Evolutionary conservation across 2,329 filamentous ascomycete species (phyloP), one percentile per base, ranked within the genome.

Genomic region (Clathrospora elynae): DNA sequence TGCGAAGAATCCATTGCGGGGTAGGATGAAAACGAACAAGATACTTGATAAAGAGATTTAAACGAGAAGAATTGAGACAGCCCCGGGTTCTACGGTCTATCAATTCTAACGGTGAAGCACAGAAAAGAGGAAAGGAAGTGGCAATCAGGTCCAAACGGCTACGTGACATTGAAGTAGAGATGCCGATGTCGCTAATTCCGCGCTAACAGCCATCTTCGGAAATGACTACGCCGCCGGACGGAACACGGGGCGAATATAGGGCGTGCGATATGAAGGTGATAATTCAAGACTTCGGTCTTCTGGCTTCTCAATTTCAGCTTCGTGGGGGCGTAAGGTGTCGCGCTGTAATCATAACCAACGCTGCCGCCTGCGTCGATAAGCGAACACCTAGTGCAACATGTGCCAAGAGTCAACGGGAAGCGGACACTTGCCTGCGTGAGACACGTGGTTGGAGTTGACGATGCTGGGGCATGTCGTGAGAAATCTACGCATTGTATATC

Each of bases 1-100:
- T 92, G 82, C 42, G 85, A 75, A 18, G 85, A 83, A 64, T 95
- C 84, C 91, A 96, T 47, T 10, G 44, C 22, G 44, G 40, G 44
- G 34, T 39, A 35, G 39, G 4, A n/a, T 24, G 11, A 2, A 3
- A 38, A n/a, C 9, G 26, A 2, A 22, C 3, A 13, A 9, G 2
- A 25, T 1, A 39, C 24, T 19, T 8, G 4, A 8, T 11, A 10
- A 11, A 8, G 30, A 14, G 9, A n/a, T 13, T 6, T 11, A 11
- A 4, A 28, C 11, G 24, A 4, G n/a, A 16, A 2, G 4, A 6
- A 12, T 11, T 9, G 2, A 29, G 5, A 10, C 6, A 1, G 9
- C n/a, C n/a, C n/a, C n/a, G n/a, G n/a, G 2, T 4, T n/a, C 9
- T 31, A 14, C 10, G 2, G 5, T 20, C 6, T 26, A 12, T 20